Evolutionary conservation across 169 alveolate genomes (phyloP).

Genomic region (Toxoplasma gondii): DNA sequence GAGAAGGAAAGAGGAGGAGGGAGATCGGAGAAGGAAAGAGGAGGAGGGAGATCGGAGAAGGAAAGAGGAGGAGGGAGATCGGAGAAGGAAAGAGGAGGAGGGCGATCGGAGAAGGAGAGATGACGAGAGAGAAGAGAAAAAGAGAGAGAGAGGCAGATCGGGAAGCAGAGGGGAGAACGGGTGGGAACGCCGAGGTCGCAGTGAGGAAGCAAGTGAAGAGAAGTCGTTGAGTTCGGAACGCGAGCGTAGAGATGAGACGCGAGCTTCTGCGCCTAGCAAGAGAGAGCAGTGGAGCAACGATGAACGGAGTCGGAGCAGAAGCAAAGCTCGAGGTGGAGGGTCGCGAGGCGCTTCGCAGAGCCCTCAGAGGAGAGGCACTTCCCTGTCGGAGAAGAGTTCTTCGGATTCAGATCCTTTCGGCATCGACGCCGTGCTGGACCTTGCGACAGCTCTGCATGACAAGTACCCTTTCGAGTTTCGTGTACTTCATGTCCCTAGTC

Average conservation of each 20-base stretch:
- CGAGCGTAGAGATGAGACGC: not conserved
- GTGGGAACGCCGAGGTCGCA: not conserved
- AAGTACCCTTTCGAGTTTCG: slow-evolving; percentile 6
- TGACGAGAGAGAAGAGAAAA: not conserved
- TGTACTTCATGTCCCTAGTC: not conserved
- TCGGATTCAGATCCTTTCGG: not conserved
- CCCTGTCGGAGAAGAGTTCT: too few species aligned
- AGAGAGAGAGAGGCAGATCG: not conserved
- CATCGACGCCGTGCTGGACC: not conserved
- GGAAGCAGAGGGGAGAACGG: not conserved
- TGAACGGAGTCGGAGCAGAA: too few species aligned
- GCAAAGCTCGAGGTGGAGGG: too few species aligned
- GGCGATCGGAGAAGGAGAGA: not conserved
- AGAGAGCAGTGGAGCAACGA: too few species aligned
- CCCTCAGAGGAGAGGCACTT: too few species aligned
- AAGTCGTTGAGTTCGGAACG: not conserved
- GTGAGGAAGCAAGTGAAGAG: not conserved
- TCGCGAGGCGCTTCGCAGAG: too few species aligned
- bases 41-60: too few species aligned
- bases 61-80: too few species aligned
- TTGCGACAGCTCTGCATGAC: not conserved
- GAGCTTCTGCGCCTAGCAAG: not conserved
- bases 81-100: not conserved
- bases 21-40: too few species aligned
- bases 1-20: too few species aligned